phyloP scores from a whole-genome alignment of 805 yeast genomes.

The Barnettozyma botsteinii region DNA sequence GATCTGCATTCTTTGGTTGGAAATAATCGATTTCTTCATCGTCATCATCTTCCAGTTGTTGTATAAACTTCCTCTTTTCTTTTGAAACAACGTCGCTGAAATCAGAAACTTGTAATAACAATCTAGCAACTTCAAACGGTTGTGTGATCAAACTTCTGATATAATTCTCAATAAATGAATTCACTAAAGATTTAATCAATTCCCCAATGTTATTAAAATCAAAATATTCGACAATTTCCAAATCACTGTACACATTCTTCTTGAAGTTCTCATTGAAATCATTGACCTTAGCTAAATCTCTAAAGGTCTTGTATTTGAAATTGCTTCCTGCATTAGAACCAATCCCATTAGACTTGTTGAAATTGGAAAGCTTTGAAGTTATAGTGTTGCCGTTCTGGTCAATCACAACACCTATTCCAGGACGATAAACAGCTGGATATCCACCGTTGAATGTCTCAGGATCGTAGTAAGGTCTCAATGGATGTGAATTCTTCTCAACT shows the following conservation, averaged over 20 bases:
- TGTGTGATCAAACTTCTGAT: constrained; percentile 65
- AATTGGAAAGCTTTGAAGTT: constrained; percentile 32
- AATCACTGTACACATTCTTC: constrained; percentile 34
- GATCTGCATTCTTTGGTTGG: constrained; percentile 25
- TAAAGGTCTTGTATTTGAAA: constrained; percentile 12
- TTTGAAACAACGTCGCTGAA: constrained; percentile 31
- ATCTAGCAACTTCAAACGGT: constrained; percentile 81
- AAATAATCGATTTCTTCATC: constrained; percentile 43
- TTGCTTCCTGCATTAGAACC: constrained; percentile 5
- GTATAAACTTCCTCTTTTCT: constrained; percentile 10
- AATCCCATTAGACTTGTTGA: constrained; percentile 9
- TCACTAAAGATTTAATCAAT: constrained; percentile 47
- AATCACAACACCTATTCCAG: constrained; percentile 52
- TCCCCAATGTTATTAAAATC: constrained; percentile 54
- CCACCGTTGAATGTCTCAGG: constrained; percentile 63
- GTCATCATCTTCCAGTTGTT: too few relatives aligned
- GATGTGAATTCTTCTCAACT: constrained; percentile 4
- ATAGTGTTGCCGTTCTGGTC: constrained; percentile 38
- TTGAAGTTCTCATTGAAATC: constrained; percentile 21
- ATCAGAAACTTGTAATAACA: constrained; percentile 75
- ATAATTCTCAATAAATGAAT: constrained; percentile 64
- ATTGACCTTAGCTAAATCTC: constrained; percentile 19
- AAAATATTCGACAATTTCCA: constrained; percentile 62
- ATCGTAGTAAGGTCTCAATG: constrained; percentile 63
- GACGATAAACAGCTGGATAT: constrained; percentile 52